Conservation (phyloP, 805 yeast genomes). For the Starmerella etchellsii region DNA sequence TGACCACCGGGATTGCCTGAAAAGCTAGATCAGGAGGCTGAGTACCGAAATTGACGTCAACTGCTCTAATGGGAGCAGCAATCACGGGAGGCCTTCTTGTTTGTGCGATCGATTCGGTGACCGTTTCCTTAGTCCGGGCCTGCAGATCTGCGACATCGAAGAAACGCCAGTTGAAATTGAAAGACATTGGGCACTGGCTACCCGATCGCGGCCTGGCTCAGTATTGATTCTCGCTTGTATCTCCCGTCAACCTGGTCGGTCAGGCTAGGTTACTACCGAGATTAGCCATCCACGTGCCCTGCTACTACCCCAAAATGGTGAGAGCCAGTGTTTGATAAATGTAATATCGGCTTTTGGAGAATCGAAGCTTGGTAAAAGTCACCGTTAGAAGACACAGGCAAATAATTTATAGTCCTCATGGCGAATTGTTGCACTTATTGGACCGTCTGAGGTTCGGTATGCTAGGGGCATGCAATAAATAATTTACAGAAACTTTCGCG, state of each 20-base stretch:
- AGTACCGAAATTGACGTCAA: constrained; percentile 62
- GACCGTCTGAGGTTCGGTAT: background rate
- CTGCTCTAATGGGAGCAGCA: constrained; percentile 40
- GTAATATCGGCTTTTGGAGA: too few relatives aligned
- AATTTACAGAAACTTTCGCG: constrained; percentile 55
- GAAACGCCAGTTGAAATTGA: constrained; percentile 68
- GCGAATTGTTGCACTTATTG: too few relatives aligned
- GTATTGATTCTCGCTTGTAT: too few relatives aligned
- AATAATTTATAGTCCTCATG: too few relatives aligned
- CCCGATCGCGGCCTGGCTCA: too few relatives aligned
- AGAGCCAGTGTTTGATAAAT: too few relatives aligned
- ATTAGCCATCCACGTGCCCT: too few relatives aligned
- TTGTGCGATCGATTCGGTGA: constrained; percentile 25
- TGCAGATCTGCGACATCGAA: constrained; percentile 52
- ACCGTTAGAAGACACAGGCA: too few relatives aligned
- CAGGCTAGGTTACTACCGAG: too few relatives aligned
- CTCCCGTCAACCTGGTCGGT: too few relatives aligned
- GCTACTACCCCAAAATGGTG: too few relatives aligned
- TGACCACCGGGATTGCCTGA: constrained; percentile 43
- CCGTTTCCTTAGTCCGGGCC: constrained; percentile 38
- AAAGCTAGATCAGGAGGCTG: constrained; percentile 62
- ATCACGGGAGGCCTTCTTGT: constrained; percentile 25
- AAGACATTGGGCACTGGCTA: constrained; percentile 24
- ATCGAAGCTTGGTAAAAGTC: too few relatives aligned
- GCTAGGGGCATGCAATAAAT: background rate